These are phyloP conservation scores for Scytalidium sp. DNA, from an alignment of 2,329 filamentous ascomycete genomes.

Conservation along the genomic window DNA sequence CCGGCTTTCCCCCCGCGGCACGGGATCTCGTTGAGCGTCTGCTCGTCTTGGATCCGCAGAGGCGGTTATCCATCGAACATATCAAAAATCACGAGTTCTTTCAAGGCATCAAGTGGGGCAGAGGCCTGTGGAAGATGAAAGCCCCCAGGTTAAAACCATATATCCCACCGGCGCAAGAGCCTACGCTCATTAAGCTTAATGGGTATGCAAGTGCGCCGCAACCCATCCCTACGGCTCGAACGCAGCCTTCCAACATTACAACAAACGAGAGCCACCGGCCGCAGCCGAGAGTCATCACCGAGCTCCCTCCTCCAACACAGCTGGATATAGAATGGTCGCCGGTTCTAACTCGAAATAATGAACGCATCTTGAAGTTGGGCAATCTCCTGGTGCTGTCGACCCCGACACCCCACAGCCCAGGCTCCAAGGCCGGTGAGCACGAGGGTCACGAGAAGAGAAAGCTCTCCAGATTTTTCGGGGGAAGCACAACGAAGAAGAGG, in stretches of 20 bases:
- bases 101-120: slow-evolving; percentile 80
- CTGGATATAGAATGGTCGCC: slow-evolving; percentile 98
- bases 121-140: slow-evolving; percentile 82
- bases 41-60: slow-evolving; percentile 81
- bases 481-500: slow-evolving; percentile 86
- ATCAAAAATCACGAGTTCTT: slow-evolving; percentile 98
- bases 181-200: slow-evolving; percentile 71
- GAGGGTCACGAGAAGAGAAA: slow-evolving; percentile 89
- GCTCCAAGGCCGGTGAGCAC: slow-evolving; percentile 63
- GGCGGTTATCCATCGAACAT: slow-evolving; percentile 86
- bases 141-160: slow-evolving; percentile 85
- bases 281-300: slow-evolving; percentile 83
- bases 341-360: slow-evolving; percentile 84
- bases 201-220: slow-evolving; percentile 31
- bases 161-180: slow-evolving; percentile 71
- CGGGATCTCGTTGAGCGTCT: slow-evolving; percentile 87
- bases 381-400: slow-evolving; percentile 83
- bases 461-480: slow-evolving; percentile 89
- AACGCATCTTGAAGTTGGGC: slow-evolving; percentile 90
- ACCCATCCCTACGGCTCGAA: slow-evolving; percentile 23
- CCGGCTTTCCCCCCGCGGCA: slow-evolving; percentile 81
- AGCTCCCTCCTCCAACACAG: slow-evolving; percentile 93
- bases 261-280: slow-evolving; percentile 46
- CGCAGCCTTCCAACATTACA: slow-evolving; percentile 30
- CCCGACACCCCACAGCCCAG: slow-evolving; percentile 71